Percentiles rank a stretch among this genome's conserved stretches.
phyloP scores from a whole-genome alignment of 768 basidiomycete species.

The Austroboletus eburneus region DNA sequence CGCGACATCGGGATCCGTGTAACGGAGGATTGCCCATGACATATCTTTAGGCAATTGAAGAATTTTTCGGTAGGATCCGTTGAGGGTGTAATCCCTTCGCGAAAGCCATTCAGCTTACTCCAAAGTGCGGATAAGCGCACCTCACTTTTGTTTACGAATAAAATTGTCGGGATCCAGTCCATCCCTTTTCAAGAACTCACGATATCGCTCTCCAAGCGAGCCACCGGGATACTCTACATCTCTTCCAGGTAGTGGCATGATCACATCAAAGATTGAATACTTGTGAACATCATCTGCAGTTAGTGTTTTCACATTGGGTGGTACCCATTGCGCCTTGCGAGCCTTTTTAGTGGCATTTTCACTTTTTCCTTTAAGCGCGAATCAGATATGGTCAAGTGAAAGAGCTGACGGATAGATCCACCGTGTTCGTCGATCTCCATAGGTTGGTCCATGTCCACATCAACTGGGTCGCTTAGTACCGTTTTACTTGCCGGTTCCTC shows the following conservation, averaged over 20 bases:
- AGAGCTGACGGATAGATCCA: conserved; percentile 15
- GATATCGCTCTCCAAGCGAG: conserved; percentile 79
- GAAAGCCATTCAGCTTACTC: conserved; percentile 8
- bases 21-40: conserved; percentile 77
- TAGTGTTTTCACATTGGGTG: conserved; percentile 73
- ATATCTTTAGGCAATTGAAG: conserved; percentile 80
- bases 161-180: conserved; percentile 90
- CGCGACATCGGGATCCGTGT: conserved; percentile 90
- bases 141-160: conserved; percentile 83
- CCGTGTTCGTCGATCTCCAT: conserved; percentile 32
- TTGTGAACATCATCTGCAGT: conserved; percentile 72
- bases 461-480: conserved; percentile 26
- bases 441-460: conserved; percentile 29
- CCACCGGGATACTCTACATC: conserved; percentile 93
- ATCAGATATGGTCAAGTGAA: conserved; percentile 6
- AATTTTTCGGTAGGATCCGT: conserved; percentile 91
- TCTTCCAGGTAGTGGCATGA: conserved; percentile 96
- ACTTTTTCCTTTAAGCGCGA: conserved; percentile 18
- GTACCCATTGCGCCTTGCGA: conserved; percentile 45
- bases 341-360: conserved; percentile 18
- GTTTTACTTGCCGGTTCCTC: conserved; percentile 25
- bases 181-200: conserved; percentile 75
- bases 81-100: conserved; percentile 81
- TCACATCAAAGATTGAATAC: conserved; percentile 89
- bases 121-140: background rate